Base-by-base conservation (phyloP, 2,329 filamentous ascomycete species). In the Leptographium galeiforme region DNA sequence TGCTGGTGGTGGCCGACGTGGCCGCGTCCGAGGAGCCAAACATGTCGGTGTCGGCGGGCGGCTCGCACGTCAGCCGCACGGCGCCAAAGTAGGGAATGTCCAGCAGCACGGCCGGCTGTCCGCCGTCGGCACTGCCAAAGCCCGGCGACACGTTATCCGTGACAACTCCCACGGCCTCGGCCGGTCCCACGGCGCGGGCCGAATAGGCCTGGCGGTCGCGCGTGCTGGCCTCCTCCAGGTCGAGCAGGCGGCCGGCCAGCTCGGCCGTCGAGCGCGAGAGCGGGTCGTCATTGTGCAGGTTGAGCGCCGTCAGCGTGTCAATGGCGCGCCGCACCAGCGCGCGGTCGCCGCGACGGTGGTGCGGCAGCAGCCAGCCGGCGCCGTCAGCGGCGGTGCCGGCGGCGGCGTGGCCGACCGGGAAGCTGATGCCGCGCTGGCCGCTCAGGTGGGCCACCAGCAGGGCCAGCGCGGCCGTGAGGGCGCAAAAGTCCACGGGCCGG, bases 391-490 rank as follows among this genome's bases (percentile, higher is more conserved):
- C 55, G 45, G 14, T 6, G 41, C 41, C 38, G 13, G n/a, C 33
- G 30, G 10, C 66, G 19, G 64, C 55, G 45, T 6, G 13, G 43
- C 43, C 19, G 43, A 12, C 18, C 18, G n/a, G 2, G 45, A 8
- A 2, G 32, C 25, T 14, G 32, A 8, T 10, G 32, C 25, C 32
- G 32, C 6, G 25, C 25, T 16, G 48, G 57, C 6, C 61, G 16
- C 66, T 61, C 7, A 74, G 66, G 54, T 74, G 69, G 0, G 66
- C 66, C 0, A 74, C 57, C 43, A 70, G 72, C 4, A 74, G 59
- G 0, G 65, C 61, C 1, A 63, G 63, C 38, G 65, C 66, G 1
- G 69, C 67, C 2, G 71, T 62, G 45, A 68, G 68, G 6, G 67
- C 64, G 44, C 72, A 61, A 34, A 72, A 70, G 55, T 74, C 70